These are phyloP conservation scores for Neurospora sp. DNA, from an alignment of 495 filamentous ascomycete species.

Conservation along the genomic window DNA sequence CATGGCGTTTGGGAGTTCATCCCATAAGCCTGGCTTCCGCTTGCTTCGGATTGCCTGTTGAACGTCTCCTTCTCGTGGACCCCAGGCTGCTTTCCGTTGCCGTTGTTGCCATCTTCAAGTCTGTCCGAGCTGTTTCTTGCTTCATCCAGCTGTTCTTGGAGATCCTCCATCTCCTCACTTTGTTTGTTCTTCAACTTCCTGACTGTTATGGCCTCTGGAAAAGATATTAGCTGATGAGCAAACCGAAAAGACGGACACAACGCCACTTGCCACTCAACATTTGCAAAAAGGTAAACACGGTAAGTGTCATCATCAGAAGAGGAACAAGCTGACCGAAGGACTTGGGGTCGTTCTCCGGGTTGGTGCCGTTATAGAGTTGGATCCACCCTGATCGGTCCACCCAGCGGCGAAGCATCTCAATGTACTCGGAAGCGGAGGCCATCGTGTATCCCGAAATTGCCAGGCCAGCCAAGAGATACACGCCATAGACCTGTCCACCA, in stretches of 20 bases:
- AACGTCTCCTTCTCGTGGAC: neutral
- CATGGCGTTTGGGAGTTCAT: neutral
- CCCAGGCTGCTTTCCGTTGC: neutral
- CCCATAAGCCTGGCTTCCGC: neutral
- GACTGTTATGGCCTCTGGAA: neutral
- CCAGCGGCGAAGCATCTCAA: constrained; percentile 20
- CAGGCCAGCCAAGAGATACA: constrained; percentile 17
- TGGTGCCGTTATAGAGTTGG: constrained; percentile 6
- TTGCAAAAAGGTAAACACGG: constrained; percentile 23
- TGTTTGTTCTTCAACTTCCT: neutral
- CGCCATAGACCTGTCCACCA: constrained; percentile 6
- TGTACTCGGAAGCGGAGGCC: constrained; percentile 14
- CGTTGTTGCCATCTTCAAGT: neutral
- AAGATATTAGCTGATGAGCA: neutral
- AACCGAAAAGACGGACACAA: neutral
- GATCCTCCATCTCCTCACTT: neutral
- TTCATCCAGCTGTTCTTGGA: neutral
- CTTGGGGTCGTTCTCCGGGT: constrained; percentile 22
- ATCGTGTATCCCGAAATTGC: constrained; percentile 9
- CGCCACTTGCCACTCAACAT: constrained; percentile 19
- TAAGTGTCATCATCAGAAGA: constrained; percentile 19
- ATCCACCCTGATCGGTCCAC: constrained; percentile 23
- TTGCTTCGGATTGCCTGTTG: neutral
- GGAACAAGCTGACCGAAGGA: constrained; percentile 30
- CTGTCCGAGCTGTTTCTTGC: neutral